Base-by-base conservation (phyloP, 306 rosid species). In the Geum urbanum region DNA sequence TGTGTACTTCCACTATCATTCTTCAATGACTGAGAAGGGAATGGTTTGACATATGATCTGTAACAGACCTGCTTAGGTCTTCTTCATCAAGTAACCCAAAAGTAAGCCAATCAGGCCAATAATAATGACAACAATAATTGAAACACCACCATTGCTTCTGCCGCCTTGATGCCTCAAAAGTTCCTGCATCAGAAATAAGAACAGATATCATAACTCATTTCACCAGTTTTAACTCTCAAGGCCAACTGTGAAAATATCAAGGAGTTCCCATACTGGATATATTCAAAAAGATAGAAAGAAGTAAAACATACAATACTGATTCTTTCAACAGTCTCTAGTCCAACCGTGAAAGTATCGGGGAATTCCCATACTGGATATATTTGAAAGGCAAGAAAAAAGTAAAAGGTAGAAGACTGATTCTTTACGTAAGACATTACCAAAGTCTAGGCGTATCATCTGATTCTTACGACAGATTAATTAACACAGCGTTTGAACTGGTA, bases 11-110 rank as follows among this genome's bases (percentile, higher is more conserved):
- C 84, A 65, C 75, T 74, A 67, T 84, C 66, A 13, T 72, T 77
- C 81, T 78, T 83, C 83, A 76, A 72, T 66, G 66, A 81, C 74
- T 53, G 73, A 20, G 74, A 81, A 58, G 35, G 59, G 75, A 71
- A 61, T 43, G 77, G 66, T 60, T 16, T 74, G 76, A 12, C 66
- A 77, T 22, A 70, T 66, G 71, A 75, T 68, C 62, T 74, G 64
- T 68, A 9, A 46, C 13, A 2, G 67, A 16, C 18, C 52, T 68
- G 75, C 80, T 85, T 76, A 91, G 32, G 86, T 63, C 80, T 78
- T 85, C 84, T 83, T 91, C 87, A 88, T 53, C 78, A 91, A 71
- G 80, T 84, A 91, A 51, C 97, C 97, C 84, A 91, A 76, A 72
- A 84, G 76, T 66, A 85, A 27, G 84, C 96, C 97, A 56, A 91